Evolutionary conservation across 805 yeast genomes (phyloP).

Genomic region (Pichia occidentalis): DNA sequence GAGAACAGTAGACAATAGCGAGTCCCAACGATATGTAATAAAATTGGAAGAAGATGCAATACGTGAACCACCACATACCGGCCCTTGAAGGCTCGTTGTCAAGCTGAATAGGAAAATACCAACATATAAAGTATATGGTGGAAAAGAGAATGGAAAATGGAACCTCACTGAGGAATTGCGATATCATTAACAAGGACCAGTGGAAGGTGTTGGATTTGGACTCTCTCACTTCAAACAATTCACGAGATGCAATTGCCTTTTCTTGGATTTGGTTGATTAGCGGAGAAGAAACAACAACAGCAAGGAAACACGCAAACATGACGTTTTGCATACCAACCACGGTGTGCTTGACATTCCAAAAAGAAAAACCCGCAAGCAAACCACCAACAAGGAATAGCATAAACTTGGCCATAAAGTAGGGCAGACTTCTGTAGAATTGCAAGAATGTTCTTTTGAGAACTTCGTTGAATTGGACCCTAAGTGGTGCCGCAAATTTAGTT

Average conservation of each 20-base stretch:
- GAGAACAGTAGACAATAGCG: constrained; percentile 48
- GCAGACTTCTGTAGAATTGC: constrained; percentile 43
- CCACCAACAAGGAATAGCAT: constrained; percentile 35
- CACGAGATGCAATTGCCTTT: constrained; percentile 49
- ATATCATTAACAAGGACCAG: constrained; percentile 54
- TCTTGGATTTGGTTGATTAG: constrained; percentile 59
- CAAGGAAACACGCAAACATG: constrained; percentile 44
- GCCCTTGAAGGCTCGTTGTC: constrained; percentile 34
- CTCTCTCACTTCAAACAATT: constrained; percentile 63
- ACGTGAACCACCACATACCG: constrained; percentile 38
- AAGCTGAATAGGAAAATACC: constrained; percentile 32
- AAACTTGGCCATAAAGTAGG: constrained; percentile 43
- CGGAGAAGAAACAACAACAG: constrained; percentile 52
- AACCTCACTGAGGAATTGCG: constrained; percentile 51
- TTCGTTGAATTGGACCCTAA: constrained; percentile 30
- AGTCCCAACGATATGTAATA: constrained; percentile 45
- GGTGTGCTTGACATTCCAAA: constrained; percentile 43
- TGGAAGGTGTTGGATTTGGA: constrained; percentile 65
- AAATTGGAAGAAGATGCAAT: constrained; percentile 35
- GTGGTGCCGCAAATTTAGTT: constrained; percentile 39
- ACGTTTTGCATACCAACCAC: constrained; percentile 54
- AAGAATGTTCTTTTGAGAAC: constrained; percentile 34
- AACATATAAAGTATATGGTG: constrained; percentile 40
- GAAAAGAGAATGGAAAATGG: constrained; percentile 49
- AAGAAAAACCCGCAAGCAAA: constrained; percentile 52